Percentiles rank a stretch among this genome's conserved stretches.
Conservation (phyloP, 495 filamentous ascomycete genomes). For the Penicillium riverlandense region DNA sequence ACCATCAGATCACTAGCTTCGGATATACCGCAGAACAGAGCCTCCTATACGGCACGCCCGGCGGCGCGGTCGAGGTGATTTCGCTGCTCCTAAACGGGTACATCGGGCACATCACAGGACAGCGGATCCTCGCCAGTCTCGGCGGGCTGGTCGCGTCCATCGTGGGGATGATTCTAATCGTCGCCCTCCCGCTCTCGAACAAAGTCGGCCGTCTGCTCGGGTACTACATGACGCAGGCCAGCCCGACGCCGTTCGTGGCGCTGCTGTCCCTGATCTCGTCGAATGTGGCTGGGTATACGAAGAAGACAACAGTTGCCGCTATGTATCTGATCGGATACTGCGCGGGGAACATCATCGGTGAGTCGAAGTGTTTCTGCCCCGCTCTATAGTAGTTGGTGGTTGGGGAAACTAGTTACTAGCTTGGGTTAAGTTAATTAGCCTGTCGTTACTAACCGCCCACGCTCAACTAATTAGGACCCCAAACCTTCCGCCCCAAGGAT, state of each 20-base stretch:
- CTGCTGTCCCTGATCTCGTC: constrained; percentile 46
- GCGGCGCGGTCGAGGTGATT: constrained; percentile 57
- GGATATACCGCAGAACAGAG: constrained; percentile 48
- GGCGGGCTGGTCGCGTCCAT: constrained; percentile 30
- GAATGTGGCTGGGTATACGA: constrained; percentile 65
- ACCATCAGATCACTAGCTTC: constrained; percentile 27
- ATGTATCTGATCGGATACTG: constrained; percentile 63
- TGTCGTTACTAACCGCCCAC: not conserved
- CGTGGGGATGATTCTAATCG: constrained; percentile 31
- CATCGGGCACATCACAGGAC: constrained; percentile 46
- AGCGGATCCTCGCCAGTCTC: constrained; percentile 39
- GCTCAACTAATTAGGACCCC: constrained; percentile 28
- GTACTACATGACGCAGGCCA: constrained; percentile 53
- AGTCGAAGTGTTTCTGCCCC: constrained; percentile 1
- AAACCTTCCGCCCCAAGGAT: constrained; percentile 52
- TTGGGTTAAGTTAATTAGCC: not conserved
- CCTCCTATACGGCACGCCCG: constrained; percentile 55
- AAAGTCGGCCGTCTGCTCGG: constrained; percentile 45
- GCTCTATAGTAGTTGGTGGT: no score
- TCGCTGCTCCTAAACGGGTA: constrained; percentile 48
- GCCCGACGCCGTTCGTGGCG: constrained; percentile 36
- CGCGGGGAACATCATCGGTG: constrained; percentile 36
- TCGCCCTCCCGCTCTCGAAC: constrained; percentile 4
- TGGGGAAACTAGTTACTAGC: no score
- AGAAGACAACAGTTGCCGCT: constrained; percentile 64